A percentile compares a stretch with the other conserved stretches of the same genome.
Evolutionary conservation across 495 filamentous ascomycete species (phyloP).

Genomic region (Aspergillus carlsbadensis): DNA sequence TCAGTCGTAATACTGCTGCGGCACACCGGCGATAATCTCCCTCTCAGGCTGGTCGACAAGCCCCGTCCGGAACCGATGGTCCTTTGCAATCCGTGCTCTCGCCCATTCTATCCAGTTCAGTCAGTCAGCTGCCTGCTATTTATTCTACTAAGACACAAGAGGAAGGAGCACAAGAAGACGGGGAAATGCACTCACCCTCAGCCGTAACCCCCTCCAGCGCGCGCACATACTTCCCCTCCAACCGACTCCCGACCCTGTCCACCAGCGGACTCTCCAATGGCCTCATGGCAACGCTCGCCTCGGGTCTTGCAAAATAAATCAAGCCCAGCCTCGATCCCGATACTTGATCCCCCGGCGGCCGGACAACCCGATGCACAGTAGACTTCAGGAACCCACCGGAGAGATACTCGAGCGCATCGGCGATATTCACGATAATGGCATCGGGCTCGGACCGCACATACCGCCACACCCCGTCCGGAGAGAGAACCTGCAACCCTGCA

Average conservation of each 20-base stretch:
- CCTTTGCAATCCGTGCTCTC: not conserved
- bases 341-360: constrained; percentile 45
- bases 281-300: not conserved
- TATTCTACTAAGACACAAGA: too few species aligned
- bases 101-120: not conserved
- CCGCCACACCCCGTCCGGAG: constrained; percentile 21
- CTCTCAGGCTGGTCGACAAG: not conserved
- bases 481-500: constrained; percentile 51
- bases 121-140: not conserved
- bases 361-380: constrained; percentile 47
- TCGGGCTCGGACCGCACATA: constrained; percentile 23
- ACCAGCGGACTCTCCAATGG: not conserved
- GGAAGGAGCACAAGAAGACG: too few species aligned
- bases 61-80: not conserved
- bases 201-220: not conserved
- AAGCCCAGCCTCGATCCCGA: constrained; percentile 36
- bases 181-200: not conserved
- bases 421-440: constrained; percentile 46
- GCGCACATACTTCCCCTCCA: not conserved
- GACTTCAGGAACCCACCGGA: constrained; percentile 45
- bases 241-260: not conserved
- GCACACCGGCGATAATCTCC: not conserved
- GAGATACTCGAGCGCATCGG: constrained; percentile 42
- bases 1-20: not conserved
- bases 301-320: constrained; percentile 45